Conservation (phyloP, 768 basidiomycete species). For the Xerocomellus dryophilus region DNA sequence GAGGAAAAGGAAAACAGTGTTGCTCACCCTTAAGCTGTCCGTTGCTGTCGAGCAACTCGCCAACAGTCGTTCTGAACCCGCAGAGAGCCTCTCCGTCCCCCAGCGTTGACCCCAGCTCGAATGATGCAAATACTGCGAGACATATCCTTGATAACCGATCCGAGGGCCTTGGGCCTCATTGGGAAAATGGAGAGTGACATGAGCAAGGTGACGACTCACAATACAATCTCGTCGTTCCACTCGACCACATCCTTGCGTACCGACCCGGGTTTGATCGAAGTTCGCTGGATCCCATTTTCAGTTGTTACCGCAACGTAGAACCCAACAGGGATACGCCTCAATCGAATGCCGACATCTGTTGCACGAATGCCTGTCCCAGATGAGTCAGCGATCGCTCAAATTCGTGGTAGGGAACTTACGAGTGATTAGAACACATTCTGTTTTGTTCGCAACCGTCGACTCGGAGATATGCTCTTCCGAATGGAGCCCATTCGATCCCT, state of each 20-base stretch:
- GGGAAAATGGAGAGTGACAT: not conserved
- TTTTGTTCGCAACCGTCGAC: not conserved
- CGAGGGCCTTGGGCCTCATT: not conserved
- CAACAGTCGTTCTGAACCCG: not conserved
- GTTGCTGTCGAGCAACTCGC: not conserved
- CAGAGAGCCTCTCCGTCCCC: slow-evolving; percentile 6
- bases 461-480: not conserved
- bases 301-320: not conserved
- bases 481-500: not conserved
- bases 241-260: not conserved
- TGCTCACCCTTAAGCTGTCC: not conserved
- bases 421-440: not conserved
- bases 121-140: slow-evolving; percentile 4
- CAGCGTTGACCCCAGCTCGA: slow-evolving; percentile 1
- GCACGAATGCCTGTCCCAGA: not conserved
- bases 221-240: slow-evolving; percentile 1
- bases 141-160: not conserved
- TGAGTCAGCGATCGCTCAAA: not conserved
- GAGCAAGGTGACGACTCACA: not conserved
- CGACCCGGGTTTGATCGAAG: not conserved
- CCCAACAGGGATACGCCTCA: no score
- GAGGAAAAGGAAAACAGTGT: not conserved
- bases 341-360: no score
- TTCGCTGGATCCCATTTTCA: not conserved
- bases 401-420: not conserved